Evolutionary conservation across 106 monocot species (phyloP).

Genomic region (Apostasia shenzhenica): DNA sequence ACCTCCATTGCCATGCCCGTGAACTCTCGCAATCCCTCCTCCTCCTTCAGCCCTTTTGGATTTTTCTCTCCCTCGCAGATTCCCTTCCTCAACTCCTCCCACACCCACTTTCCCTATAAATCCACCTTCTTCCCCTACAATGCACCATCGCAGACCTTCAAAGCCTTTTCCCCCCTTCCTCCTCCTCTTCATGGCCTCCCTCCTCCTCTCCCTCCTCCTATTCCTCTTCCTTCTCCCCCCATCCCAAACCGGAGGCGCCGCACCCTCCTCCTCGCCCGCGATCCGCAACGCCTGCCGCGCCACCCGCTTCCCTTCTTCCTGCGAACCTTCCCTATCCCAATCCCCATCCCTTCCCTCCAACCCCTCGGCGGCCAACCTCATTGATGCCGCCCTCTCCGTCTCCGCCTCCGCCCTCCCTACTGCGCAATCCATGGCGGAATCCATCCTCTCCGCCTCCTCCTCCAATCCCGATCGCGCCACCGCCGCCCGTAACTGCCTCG

Average conservation of each 20-base stretch:
- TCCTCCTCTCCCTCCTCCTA: constrained; percentile 15
- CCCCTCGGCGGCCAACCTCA: constrained; percentile 17
- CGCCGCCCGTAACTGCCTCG: constrained; percentile 46
- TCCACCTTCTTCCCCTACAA: neutral
- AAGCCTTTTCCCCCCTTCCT: constrained; percentile 7
- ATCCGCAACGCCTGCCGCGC: constrained; percentile 34
- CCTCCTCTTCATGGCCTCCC: neutral
- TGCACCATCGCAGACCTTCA: constrained; percentile 1
- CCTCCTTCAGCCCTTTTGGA: constrained; percentile 1
- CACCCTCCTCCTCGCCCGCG: neutral
- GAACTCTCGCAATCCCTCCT: neutral
- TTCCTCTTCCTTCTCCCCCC: neutral
- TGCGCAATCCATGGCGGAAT: constrained; percentile 29
- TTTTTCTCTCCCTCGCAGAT: neutral
- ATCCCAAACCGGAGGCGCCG: neutral
- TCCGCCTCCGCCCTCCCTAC: constrained; percentile 16
- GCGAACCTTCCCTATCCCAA: constrained; percentile 21
- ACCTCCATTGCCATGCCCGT: constrained; percentile 10
- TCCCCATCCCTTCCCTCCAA: constrained; percentile 17
- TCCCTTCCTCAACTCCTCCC: neutral
- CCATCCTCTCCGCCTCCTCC: constrained; percentile 43
- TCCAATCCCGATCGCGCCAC: constrained; percentile 29
- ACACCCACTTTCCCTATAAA: neutral
- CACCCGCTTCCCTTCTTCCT: constrained; percentile 25
- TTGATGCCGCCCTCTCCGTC: constrained; percentile 18